These are phyloP conservation scores for Cytidiella melzeri DNA, from an alignment of 768 basidiomycete species.

Conservation along the genomic window DNA sequence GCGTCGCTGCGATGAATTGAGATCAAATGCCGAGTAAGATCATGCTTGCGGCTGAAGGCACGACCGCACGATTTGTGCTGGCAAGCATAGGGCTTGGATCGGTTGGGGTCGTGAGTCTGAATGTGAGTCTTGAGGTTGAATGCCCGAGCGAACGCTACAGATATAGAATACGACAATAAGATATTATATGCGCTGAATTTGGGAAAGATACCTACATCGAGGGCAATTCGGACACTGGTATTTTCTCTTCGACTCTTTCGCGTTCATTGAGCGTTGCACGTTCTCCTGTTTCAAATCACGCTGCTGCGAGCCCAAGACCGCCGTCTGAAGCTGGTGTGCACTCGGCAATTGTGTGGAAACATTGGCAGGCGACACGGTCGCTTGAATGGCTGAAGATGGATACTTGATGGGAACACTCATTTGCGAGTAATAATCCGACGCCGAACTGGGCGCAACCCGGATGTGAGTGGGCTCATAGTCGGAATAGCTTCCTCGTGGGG, in stretches of 20 bases:
- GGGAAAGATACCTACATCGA: conserved; percentile 42
- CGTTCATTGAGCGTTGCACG: conserved; percentile 36
- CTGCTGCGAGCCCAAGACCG: conserved; percentile 23
- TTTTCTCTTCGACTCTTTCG: conserved; percentile 64
- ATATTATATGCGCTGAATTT: no score
- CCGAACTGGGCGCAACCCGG: conserved; percentile 41
- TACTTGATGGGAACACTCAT: conserved; percentile 12
- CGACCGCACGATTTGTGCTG: conserved; percentile 81
- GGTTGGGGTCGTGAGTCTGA: conserved; percentile 90
- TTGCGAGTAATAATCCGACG: conserved; percentile 40
- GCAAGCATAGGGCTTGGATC: conserved; percentile 85
- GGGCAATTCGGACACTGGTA: conserved; percentile 74
- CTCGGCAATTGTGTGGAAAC: conserved; percentile 46
- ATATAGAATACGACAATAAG: no score
- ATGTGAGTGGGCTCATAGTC: conserved; percentile 55
- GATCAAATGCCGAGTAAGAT: conserved; percentile 83
- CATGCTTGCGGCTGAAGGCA: conserved; percentile 92
- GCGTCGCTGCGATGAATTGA: conserved; percentile 77
- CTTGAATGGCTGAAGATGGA: conserved; percentile 23
- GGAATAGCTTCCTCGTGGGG: conserved; percentile 50
- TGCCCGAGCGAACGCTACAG: conserved; percentile 80
- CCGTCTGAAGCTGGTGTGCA: conserved; percentile 32
- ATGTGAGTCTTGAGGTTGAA: conserved; percentile 95
- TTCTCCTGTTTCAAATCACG: conserved; percentile 18
- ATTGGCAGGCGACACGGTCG: conserved; percentile 51